phyloP scores from a whole-genome alignment of 495 filamentous ascomycete species.

The Penicillium robsamsonii region DNA sequence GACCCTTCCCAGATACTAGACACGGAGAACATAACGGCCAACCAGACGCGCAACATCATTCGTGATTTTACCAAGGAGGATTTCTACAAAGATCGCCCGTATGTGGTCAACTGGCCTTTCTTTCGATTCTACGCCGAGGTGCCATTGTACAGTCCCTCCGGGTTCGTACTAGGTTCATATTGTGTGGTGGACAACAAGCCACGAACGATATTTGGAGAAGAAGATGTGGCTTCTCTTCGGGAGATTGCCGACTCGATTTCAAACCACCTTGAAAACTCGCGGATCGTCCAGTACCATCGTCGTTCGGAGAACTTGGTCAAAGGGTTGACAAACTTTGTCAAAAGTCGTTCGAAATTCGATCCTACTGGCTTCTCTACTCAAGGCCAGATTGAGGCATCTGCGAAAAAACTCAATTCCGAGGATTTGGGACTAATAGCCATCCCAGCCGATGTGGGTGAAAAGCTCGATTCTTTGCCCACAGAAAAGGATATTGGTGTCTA shows the following conservation, averaged over 20 bases:
- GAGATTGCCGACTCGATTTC: conserved; percentile 26
- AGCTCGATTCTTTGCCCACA: not conserved
- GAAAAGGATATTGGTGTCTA: not conserved
- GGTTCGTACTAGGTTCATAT: conserved; percentile 60
- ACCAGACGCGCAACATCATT: conserved; percentile 40
- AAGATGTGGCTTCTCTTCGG: conserved; percentile 24
- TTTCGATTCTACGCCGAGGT: conserved; percentile 61
- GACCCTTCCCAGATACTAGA: conserved; percentile 17
- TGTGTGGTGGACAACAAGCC: conserved; percentile 55
- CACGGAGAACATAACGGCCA: conserved; percentile 7
- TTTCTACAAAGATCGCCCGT: conserved; percentile 37
- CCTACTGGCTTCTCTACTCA: conserved; percentile 1
- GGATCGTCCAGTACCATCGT: conserved; percentile 14
- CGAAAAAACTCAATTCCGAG: not conserved
- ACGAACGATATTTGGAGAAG: conserved; percentile 25
- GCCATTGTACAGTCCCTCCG: conserved; percentile 53
- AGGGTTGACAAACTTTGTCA: conserved; percentile 24
- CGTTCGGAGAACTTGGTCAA: conserved; percentile 20
- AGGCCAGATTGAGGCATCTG: not conserved
- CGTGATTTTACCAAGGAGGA: conserved; percentile 45
- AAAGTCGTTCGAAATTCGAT: conserved; percentile 9
- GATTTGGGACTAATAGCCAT: not conserved
- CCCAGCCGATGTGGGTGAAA: not conserved
- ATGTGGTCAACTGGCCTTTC: conserved; percentile 37
- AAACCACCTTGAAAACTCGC: conserved; percentile 25